phyloP scores from a whole-genome alignment of 2,329 filamentous ascomycete genomes.

The Mycosphaerella arachidis region DNA sequence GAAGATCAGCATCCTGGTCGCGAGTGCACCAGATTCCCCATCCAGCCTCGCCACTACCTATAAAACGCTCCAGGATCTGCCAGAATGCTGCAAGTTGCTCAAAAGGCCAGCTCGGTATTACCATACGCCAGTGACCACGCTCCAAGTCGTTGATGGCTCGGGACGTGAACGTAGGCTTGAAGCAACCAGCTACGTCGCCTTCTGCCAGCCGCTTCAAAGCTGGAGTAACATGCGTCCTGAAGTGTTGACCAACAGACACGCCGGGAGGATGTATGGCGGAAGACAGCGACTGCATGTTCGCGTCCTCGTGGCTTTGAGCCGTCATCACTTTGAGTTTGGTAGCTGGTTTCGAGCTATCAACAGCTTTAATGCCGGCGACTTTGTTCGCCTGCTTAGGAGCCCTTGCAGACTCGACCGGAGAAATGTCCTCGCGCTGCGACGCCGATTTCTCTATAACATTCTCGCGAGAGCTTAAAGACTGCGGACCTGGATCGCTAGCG shows the following conservation, averaged over 20 bases:
- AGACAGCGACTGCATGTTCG: slow-evolving; percentile 4
- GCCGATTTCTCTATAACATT: not conserved
- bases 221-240: slow-evolving; percentile 30
- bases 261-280: slow-evolving; percentile 21
- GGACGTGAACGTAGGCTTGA: slow-evolving; percentile 36
- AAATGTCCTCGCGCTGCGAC: not conserved
- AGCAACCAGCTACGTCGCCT: slow-evolving; percentile 27
- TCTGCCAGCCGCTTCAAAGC: slow-evolving; percentile 30
- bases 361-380: not conserved
- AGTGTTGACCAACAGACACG: slow-evolving; percentile 19
- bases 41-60: slow-evolving; percentile 57
- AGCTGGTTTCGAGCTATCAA: not conserved
- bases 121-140: slow-evolving; percentile 72
- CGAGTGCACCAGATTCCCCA: slow-evolving; percentile 61
- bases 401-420: not conserved
- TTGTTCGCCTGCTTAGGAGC: not conserved
- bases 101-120: slow-evolving; percentile 52
- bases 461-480: not conserved
- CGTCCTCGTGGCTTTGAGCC: not conserved
- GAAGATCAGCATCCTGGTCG: slow-evolving; percentile 21
- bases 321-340: not conserved
- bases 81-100: slow-evolving; percentile 54
- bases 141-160: slow-evolving; percentile 57
- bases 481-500: slow-evolving; percentile 22
- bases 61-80: slow-evolving; percentile 56